Base-by-base conservation (phyloP, 768 basidiomycete genomes). In the Symmetrospora coprosmae region DNA sequence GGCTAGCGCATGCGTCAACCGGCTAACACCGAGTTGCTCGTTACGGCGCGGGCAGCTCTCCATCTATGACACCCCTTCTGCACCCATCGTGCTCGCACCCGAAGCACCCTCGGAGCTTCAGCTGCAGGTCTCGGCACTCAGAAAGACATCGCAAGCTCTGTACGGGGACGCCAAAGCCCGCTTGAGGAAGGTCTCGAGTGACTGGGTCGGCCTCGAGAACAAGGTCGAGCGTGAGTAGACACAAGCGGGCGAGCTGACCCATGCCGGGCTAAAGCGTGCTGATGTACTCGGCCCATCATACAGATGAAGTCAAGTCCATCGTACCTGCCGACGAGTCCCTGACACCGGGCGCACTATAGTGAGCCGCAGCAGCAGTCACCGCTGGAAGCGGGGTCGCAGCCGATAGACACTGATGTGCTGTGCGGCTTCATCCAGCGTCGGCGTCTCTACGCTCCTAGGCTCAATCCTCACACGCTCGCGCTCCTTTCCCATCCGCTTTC, bases 171-270 rank as follows among this genome's bases (percentile, higher is more conserved):
- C 80, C n/a, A 79, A 81, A 58, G 75, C 77, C 1, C 77, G 80
- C 47, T 81, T 89, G 23, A 85, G 89, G 65, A 78, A 77, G 1
- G 80, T 81, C 41, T 80, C 92, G 17, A 79, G 82, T 31, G 78
- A 77, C 63, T 92, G 89, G 89, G 86, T 97, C 67, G 80, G 79
- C 13, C 77, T 89, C 31, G 92, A 96, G 71, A 79, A 85, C 65
- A 78, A 79, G 7, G 82, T 91, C 31, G 91, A 94, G 74, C 74
- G 91, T 91, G 71, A 65, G 75, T 72, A 16, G 8, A n/a, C n/a
- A n/a, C n/a, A n/a, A n/a, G n/a, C n/a, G n/a, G n/a, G n/a, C 14
- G 27, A 11, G 17, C n/a, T 50, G n/a, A 8, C 28, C 35, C 17
- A 21, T 5, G 35, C 40, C 33, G 30, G 31, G n/a, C 38, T 13